These are phyloP conservation scores for Petunia axillaris DNA, from an alignment of 257 asterid genomes.

Conservation along the genomic window DNA sequence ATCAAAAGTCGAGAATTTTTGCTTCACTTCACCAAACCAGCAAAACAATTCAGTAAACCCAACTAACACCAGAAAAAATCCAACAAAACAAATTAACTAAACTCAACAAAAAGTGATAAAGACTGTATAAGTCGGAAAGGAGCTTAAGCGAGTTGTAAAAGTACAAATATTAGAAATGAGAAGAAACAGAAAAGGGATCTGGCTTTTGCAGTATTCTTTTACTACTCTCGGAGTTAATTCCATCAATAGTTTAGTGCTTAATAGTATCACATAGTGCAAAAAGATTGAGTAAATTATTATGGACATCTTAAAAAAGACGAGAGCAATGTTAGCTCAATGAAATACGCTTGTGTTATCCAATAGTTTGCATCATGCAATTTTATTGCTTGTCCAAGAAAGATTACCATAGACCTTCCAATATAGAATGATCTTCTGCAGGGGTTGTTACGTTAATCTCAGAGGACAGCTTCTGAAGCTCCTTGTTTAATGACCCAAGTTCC, in stretches of 20 bases:
- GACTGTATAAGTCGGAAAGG: background rate
- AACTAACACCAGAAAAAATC: no score
- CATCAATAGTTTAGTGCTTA: background rate
- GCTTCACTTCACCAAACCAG: no score
- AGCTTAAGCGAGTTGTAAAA: background rate
- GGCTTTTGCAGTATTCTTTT: background rate
- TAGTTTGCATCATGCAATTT: background rate
- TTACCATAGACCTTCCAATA: background rate
- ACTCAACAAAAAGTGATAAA: background rate
- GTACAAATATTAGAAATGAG: background rate
- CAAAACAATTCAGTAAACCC: no score
- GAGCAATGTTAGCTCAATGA: no score
- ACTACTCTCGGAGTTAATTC: no score
- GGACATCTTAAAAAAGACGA: no score
- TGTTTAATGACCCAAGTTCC: background rate
- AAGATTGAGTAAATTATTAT: background rate
- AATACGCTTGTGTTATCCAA: no score
- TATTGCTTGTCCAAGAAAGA: no score
- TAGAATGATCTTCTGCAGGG: no score
- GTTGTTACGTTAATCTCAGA: no score
- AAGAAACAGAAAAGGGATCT: background rate
- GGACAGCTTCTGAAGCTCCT: background rate
- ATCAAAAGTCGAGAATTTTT: no score
- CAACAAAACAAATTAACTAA: background rate
- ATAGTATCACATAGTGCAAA: background rate